Evolutionary conservation across 352 stramenopile species (phyloP).

Genomic region (Phytophthora chlamydospora): DNA sequence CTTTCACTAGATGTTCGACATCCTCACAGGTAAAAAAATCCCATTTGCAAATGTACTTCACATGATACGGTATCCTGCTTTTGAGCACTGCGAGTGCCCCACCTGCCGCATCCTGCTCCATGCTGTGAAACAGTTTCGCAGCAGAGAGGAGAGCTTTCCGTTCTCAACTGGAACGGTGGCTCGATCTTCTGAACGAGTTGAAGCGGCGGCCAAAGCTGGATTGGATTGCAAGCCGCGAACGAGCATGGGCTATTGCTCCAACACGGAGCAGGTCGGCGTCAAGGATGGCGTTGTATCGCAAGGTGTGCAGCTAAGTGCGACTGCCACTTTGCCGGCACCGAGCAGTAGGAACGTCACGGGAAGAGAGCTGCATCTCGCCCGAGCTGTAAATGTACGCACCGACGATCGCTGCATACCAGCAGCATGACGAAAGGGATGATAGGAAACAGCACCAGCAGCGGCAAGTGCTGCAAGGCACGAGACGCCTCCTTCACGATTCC

Average conservation of each 20-base stretch:
- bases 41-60: too few relatives aligned
- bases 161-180: constrained; percentile 8
- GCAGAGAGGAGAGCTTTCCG: too few relatives aligned
- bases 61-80: too few relatives aligned
- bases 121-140: too few relatives aligned
- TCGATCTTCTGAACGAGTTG: constrained; percentile 5
- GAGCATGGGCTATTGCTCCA: constrained; percentile 75
- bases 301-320: constrained; percentile 67
- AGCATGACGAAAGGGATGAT: constrained; percentile 68
- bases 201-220: constrained; percentile 8
- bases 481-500: constrained; percentile 85
- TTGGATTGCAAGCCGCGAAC: constrained; percentile 6
- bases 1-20: too few relatives aligned
- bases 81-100: too few relatives aligned
- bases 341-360: constrained; percentile 90
- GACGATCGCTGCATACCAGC: constrained; percentile 58
- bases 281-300: constrained; percentile 34
- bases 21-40: too few relatives aligned
- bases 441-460: constrained; percentile 72
- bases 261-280: constrained; percentile 47
- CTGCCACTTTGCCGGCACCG: constrained; percentile 91
- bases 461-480: constrained; percentile 59
- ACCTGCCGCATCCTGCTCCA: too few relatives aligned
- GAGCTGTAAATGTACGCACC: constrained; percentile 78
- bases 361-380: constrained; percentile 47